Percentiles rank a stretch among this genome's conserved stretches.
Conservation (phyloP, 768 basidiomycete species). For the Mycena rebaudengoi region DNA sequence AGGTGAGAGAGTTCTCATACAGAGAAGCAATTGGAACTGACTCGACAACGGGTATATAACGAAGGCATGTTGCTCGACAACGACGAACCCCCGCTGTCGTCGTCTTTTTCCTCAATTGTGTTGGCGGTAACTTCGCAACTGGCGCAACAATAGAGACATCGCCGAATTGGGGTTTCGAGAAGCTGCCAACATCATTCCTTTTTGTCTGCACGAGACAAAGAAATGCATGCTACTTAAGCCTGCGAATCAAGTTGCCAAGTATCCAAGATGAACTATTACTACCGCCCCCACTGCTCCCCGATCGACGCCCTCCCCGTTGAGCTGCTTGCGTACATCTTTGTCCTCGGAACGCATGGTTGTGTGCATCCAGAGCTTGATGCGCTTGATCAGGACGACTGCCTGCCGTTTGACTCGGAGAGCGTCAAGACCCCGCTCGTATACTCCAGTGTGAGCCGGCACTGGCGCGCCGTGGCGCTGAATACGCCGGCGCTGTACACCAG, state of each 20-base stretch:
- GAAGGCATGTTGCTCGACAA: no score
- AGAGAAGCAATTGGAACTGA: no score
- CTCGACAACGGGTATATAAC: no score
- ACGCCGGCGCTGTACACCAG: slow-evolving; percentile 65
- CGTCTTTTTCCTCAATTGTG: no score
- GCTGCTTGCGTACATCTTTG: slow-evolving; percentile 65
- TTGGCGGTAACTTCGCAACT: no score
- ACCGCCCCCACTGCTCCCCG: slow-evolving; percentile 28
- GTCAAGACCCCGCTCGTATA: slow-evolving; percentile 55
- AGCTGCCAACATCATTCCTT: slow-evolving; percentile 42
- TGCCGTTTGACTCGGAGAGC: slow-evolving; percentile 48
- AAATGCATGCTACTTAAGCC: slow-evolving; percentile 41
- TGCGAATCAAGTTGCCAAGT: slow-evolving; percentile 14
- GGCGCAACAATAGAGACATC: no score
- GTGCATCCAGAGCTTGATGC: slow-evolving; percentile 26
- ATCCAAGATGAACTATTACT: no score
- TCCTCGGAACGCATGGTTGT: slow-evolving; percentile 49
- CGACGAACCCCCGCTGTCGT: no score
- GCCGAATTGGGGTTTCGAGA: slow-evolving; percentile 3
- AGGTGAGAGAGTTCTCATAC: no score
- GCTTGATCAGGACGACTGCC: slow-evolving; percentile 31
- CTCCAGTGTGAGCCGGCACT: slow-evolving; percentile 58
- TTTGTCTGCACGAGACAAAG: slow-evolving; percentile 47
- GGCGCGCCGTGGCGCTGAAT: slow-evolving; percentile 58
- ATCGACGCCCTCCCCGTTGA: slow-evolving; percentile 62